A percentile compares a stretch with the other conserved stretches of the same genome.
phyloP scores from a whole-genome alignment of 1,139 yeast genomes.

The Kurtzmaniella quercitrusa region DNA sequence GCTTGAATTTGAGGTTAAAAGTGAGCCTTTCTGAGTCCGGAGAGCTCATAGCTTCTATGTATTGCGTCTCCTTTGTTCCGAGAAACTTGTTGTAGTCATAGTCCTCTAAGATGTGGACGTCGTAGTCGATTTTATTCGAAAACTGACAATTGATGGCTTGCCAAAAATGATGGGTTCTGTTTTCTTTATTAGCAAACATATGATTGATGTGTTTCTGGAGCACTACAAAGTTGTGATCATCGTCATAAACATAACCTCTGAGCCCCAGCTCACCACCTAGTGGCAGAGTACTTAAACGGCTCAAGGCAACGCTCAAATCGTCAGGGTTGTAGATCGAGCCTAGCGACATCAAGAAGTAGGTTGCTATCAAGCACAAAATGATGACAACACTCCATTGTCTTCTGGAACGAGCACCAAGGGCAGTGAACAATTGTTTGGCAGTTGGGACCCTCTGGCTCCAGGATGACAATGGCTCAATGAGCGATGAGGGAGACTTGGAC shows the following conservation, averaged over 20 bases:
- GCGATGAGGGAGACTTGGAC: not conserved
- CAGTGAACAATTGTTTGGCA: not conserved
- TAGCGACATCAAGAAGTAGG: not conserved
- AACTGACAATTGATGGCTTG: constrained; percentile 10
- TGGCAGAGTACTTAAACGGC: not conserved
- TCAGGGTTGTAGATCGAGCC: not conserved
- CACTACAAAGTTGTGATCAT: constrained; percentile 13
- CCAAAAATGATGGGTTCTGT: constrained; percentile 13
- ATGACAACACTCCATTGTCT: not conserved
- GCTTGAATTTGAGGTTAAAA: constrained; percentile 16
- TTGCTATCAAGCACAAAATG: not conserved
- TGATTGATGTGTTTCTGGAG: constrained; percentile 12
- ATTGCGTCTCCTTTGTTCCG: not conserved
- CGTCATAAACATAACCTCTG: constrained; percentile 15
- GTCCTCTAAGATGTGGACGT: constrained; percentile 15
- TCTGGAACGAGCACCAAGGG: not conserved
- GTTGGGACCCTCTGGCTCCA: not conserved
- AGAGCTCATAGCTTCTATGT: not conserved
- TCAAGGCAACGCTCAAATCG: not conserved
- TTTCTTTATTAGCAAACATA: constrained; percentile 7
- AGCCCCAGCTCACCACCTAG: not conserved
- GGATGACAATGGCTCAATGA: not conserved
- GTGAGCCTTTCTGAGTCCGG: constrained; percentile 12
- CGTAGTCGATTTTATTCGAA: constrained; percentile 9
- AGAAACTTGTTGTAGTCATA: constrained; percentile 16